phyloP scores from a whole-genome alignment of 1,284 basidiomycete genomes.

The Rhodotorula glutinis region DNA sequence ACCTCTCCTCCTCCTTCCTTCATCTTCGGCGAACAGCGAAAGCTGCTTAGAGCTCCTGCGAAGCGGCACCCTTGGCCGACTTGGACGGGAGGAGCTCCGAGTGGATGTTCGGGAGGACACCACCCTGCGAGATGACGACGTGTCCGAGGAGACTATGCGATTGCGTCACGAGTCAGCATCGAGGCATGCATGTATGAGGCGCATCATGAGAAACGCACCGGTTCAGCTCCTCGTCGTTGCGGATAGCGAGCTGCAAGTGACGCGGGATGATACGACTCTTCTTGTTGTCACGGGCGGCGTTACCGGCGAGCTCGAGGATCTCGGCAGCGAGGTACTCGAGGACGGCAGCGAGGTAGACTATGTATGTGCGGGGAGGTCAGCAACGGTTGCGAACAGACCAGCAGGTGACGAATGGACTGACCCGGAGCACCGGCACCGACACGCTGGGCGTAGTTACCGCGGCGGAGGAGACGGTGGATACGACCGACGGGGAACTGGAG shows the following conservation, averaged over 20 bases:
- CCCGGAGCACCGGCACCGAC: conserved; percentile 71
- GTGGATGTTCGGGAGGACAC: conserved; percentile 50
- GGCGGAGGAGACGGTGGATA: conserved; percentile 71
- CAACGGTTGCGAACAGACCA: background rate
- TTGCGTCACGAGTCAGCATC: background rate
- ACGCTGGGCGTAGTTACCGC: conserved; percentile 56
- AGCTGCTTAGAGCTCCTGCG: conserved; percentile 15
- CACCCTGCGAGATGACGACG: conserved; percentile 81
- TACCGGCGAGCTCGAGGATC: conserved; percentile 82
- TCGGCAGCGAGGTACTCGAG: conserved; percentile 82
- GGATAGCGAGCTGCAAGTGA: conserved; percentile 84
- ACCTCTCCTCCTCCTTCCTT: too few relatives aligned
- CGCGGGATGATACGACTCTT: conserved; percentile 88
- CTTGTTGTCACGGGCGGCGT: conserved; percentile 69
- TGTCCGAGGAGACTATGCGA: conserved; percentile 67
- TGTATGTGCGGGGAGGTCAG: conserved; percentile 22
- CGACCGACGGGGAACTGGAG: conserved; percentile 82
- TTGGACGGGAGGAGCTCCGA: conserved; percentile 67
- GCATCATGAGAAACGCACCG: background rate
- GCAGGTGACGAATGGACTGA: conserved; percentile 50
- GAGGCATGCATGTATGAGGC: background rate
- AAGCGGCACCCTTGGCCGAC: conserved; percentile 36
- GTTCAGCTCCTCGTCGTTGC: conserved; percentile 47
- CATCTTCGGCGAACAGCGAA: too few relatives aligned
- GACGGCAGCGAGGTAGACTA: conserved; percentile 81